A percentile compares a stretch with the other conserved stretches of the same genome.
These are phyloP conservation scores for Phytopythium oedochilum DNA, from an alignment of 352 stramenopile genomes.

Conservation along the genomic window DNA sequence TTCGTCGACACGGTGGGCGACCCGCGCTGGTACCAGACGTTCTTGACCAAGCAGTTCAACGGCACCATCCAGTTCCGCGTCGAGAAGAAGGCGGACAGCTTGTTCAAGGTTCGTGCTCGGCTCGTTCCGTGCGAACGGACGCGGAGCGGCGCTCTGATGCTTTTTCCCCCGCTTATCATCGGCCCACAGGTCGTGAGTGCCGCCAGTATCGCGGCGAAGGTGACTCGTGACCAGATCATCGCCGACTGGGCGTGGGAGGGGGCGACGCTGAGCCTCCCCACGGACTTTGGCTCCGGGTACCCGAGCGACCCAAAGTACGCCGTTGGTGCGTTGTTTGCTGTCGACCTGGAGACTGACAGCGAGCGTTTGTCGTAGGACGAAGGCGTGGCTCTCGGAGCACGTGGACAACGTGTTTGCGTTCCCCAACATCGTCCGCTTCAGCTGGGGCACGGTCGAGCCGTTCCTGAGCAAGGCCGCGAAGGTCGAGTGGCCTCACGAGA, in stretches of 20 bases:
- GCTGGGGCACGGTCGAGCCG: slow-evolving; percentile 82
- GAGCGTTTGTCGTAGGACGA: slow-evolving; percentile 39
- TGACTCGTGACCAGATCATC: slow-evolving; percentile 88
- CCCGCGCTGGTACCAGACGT: slow-evolving; percentile 86
- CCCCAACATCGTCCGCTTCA: slow-evolving; percentile 91
- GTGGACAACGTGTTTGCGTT: slow-evolving; percentile 89
- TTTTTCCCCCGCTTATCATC: too few relatives aligned
- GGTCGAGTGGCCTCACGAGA: slow-evolving; percentile 66
- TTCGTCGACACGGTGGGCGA: slow-evolving; percentile 96
- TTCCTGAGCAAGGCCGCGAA: slow-evolving; percentile 47
- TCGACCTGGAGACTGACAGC: neutral
- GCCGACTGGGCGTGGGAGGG: slow-evolving; percentile 89
- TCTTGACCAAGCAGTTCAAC: slow-evolving; percentile 89
- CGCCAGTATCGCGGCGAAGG: slow-evolving; percentile 92
- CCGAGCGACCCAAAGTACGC: slow-evolving; percentile 89
- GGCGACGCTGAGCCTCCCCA: slow-evolving; percentile 45
- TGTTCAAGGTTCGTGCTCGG: slow-evolving; percentile 83
- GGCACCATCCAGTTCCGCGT: slow-evolving; percentile 91
- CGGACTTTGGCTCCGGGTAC: slow-evolving; percentile 88
- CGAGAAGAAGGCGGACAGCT: slow-evolving; percentile 95
- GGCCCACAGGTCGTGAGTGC: slow-evolving; percentile 77
- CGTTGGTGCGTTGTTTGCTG: neutral
- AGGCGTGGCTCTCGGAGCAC: slow-evolving; percentile 83
- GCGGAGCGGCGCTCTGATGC: too few relatives aligned
- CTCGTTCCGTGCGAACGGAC: neutral